Base-by-base conservation (phyloP, 768 basidiomycete species). In the Kwoniella botswanensis region DNA sequence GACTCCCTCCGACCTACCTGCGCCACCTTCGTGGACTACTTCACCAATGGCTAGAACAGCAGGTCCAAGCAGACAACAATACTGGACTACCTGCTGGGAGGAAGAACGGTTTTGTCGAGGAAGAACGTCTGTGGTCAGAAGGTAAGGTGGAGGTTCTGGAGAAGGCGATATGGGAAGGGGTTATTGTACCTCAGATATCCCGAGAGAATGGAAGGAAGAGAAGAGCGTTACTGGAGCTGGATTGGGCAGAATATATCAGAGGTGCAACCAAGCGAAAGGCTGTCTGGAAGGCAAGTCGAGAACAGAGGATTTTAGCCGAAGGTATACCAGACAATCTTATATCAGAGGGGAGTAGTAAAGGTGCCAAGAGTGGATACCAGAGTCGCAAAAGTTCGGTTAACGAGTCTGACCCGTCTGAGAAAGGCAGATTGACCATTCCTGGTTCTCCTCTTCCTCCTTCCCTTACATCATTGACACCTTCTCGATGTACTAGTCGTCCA, bases 41-140 rank as follows among this genome's bases (percentile, higher is more conserved):
- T 4, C 76, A 65, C 55, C 79, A 80, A 70, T 80, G 75, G 73
- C 71, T 80, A 13, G 61, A 65, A 15, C 77, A 80, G 57, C 79
- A 80, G 55, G 18, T 59, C 22, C 53, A 52, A 10, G 21, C 22
- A 3, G 61, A 61, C 3, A 57, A 58, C 6, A 64, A 71, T 22
- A 60, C 63, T 55, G 72, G 76, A 11, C 59, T 73, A n/a, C 63
- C 21, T n/a, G 15, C 15, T 17, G 53, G 54, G n/a, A 64, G 15
- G 44, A 26, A 18, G 7, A 11, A 50, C 12, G 13, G 17, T 57
- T 12, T 15, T 12, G 63, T 21, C 18, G 65, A 53, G 52, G 60
- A 74, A 56, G 22, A 58, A 29, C 66, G 42, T n/a, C 29, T 80
- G 53, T 80, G 79, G 79, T 53, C 67, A 0, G 68, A 66, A 10